Percentiles rank a stretch among this genome's conserved stretches.
These are phyloP conservation scores for Cyamopsis tetragonoloba DNA, from an alignment of 306 rosid genomes.

Conservation along the genomic window DNA sequence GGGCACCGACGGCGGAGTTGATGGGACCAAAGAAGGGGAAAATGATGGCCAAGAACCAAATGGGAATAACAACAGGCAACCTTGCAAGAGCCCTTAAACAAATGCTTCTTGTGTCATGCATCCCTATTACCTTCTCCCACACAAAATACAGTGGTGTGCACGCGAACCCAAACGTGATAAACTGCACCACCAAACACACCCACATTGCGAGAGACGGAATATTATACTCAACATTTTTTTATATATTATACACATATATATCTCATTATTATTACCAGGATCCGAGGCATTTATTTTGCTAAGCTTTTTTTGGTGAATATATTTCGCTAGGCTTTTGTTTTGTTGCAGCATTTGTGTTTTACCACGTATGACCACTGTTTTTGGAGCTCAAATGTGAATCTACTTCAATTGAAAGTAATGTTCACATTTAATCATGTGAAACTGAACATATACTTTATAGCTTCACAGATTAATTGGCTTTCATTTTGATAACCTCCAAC, in stretches of 20 bases:
- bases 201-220: too few relatives aligned
- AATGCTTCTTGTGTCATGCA: slow-evolving; percentile 89
- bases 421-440: too few relatives aligned
- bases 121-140: slow-evolving; percentile 98
- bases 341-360: neutral
- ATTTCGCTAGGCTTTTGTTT: neutral
- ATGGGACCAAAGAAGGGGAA: slow-evolving; percentile 98
- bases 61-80: slow-evolving; percentile 89
- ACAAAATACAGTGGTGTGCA: slow-evolving; percentile 97
- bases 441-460: too few relatives aligned
- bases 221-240: neutral
- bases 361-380: neutral
- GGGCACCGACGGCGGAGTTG: slow-evolving; percentile 93
- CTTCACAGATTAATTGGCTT: too few relatives aligned
- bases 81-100: slow-evolving; percentile 83
- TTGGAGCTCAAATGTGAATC: too few relatives aligned
- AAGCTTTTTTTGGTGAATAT: too few relatives aligned
- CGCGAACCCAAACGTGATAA: slow-evolving; percentile 94
- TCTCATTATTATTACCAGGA: too few relatives aligned
- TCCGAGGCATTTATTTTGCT: neutral
- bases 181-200: too few relatives aligned
- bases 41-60: slow-evolving; percentile 93
- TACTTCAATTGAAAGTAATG: too few relatives aligned
- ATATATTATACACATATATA: too few relatives aligned
- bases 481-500: too few relatives aligned